phyloP scores from a whole-genome alignment of 2,329 filamentous ascomycete genomes.

The Domatiomyces globalis region DNA sequence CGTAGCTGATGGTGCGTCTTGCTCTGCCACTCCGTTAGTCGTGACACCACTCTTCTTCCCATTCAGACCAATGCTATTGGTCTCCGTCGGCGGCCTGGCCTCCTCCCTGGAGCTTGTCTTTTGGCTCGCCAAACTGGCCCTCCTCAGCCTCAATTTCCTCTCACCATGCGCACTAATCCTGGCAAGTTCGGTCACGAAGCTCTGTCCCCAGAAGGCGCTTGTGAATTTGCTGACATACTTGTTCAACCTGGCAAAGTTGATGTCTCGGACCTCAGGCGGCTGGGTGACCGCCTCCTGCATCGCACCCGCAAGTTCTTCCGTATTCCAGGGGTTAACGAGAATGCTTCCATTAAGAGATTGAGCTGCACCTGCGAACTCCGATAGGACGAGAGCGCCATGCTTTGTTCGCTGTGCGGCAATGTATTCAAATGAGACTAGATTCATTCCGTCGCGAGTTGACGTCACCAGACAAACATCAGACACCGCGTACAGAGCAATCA shows the following conservation, averaged over 20 bases:
- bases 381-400: slow-evolving; percentile 87
- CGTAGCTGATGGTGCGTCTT: not conserved
- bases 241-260: slow-evolving; percentile 82
- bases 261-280: slow-evolving; percentile 70
- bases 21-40: not conserved
- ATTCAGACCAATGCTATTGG: not conserved
- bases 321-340: slow-evolving; percentile 98
- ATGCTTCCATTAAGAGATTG: slow-evolving; percentile 87
- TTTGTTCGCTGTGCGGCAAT: slow-evolving; percentile 84
- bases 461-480: slow-evolving; percentile 87
- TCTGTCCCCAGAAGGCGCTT: slow-evolving; percentile 87
- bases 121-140: slow-evolving; percentile 7
- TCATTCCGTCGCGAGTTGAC: slow-evolving; percentile 97
- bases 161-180: slow-evolving; percentile 41
- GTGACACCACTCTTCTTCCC: not conserved
- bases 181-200: slow-evolving; percentile 72
- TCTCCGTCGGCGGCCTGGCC: not conserved
- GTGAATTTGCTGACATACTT: slow-evolving; percentile 97
- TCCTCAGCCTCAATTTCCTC: slow-evolving; percentile 33
- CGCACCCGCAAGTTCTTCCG: slow-evolving; percentile 80
- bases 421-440: slow-evolving; percentile 95
- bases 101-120: not conserved
- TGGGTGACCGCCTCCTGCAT: slow-evolving; percentile 96
- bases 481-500: slow-evolving; percentile 82
- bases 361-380: slow-evolving; percentile 89